Evolutionary conservation across 805 yeast genomes (phyloP).

Genomic region (Cyberlindnera xylosilytica): DNA sequence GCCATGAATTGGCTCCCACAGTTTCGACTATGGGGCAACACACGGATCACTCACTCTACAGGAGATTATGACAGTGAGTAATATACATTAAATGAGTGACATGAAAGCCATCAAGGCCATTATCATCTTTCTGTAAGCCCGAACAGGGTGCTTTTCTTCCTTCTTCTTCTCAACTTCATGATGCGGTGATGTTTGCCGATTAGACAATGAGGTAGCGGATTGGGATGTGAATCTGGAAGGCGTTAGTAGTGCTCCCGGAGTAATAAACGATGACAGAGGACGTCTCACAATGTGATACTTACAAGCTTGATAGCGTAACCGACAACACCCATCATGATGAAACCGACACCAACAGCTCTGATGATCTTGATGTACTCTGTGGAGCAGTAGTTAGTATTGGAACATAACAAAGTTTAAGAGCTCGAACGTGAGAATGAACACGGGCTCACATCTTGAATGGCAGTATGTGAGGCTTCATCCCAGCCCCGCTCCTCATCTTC

Average conservation of each 20-base stretch:
- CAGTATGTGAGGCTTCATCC: not conserved
- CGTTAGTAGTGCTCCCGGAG: conserved; percentile 6
- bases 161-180: no score
- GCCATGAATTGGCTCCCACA: no score
- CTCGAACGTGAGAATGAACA: no score
- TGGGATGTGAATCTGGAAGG: conserved; percentile 71
- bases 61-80: no score
- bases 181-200: conserved; percentile 11
- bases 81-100: not conserved
- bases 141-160: no score
- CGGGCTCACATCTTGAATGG: not conserved
- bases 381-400: conserved; percentile 2
- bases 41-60: no score
- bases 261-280: not conserved
- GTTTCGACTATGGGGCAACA: no score
- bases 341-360: conserved; percentile 96
- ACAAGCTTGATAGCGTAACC: conserved; percentile 90
- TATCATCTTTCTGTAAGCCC: not conserved
- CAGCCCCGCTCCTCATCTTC: not conserved
- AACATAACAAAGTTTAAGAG: no score
- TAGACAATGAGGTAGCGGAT: conserved; percentile 92
- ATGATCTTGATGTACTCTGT: conserved; percentile 81
- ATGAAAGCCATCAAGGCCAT: not conserved
- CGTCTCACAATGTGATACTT: conserved; percentile 14
- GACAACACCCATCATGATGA: conserved; percentile 95